phyloP scores from a whole-genome alignment of 2,329 filamentous ascomycete genomes.

The Phaeosphaeriaceae sp. region DNA sequence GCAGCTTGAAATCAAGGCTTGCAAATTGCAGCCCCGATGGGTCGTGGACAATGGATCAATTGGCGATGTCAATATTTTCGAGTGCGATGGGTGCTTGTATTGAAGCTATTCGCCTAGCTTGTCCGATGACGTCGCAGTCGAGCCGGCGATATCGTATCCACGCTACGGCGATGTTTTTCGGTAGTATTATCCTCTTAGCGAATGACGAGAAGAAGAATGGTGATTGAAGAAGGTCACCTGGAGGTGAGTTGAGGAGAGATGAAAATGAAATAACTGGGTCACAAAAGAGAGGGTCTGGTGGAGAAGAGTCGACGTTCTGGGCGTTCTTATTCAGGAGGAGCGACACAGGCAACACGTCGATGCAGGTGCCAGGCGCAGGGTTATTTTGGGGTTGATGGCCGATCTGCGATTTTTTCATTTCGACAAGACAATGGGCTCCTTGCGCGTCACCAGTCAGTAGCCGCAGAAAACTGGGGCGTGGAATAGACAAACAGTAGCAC shows the following conservation, averaged over 20 bases:
- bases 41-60: not conserved
- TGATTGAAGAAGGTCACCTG: not conserved
- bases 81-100: not conserved
- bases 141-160: not conserved
- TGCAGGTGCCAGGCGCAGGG: too few relatives aligned
- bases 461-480: slow-evolving; percentile 26
- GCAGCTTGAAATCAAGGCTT: slow-evolving; percentile 12
- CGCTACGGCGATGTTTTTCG: not conserved
- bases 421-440: slow-evolving; percentile 13
- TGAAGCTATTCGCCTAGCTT: slow-evolving; percentile 6
- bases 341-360: not conserved
- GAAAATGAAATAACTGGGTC: not conserved
- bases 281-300: not conserved
- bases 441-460: slow-evolving; percentile 7
- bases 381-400: slow-evolving; percentile 24
- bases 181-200: slow-evolving; percentile 3
- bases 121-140: slow-evolving; percentile 15
- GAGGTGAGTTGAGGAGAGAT: not conserved
- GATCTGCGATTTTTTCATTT: slow-evolving; percentile 29
- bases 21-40: slow-evolving; percentile 1
- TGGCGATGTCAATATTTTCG: not conserved
- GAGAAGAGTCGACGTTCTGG: not conserved
- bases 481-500: slow-evolving; percentile 15
- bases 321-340: slow-evolving; percentile 12
- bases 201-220: slow-evolving; percentile 2